Evolutionary conservation across 140 eudicot species (phyloP).

Genomic region (Cichorium intybus): DNA sequence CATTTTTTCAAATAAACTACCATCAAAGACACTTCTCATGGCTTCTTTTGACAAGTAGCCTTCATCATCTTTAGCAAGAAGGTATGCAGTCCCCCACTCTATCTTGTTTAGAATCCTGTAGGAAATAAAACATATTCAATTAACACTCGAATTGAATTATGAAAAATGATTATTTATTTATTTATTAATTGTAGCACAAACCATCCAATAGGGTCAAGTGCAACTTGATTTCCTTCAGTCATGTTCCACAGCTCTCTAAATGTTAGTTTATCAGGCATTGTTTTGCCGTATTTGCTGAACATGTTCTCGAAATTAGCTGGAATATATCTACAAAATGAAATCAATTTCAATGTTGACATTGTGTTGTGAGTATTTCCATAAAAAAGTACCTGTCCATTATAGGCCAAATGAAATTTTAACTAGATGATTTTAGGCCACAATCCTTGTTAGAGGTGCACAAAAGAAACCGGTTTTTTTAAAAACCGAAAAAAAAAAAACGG

Average conservation of each 20-base stretch:
- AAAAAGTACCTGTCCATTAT: too few relatives aligned
- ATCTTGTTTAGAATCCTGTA: conserved; percentile 21
- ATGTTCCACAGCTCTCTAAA: conserved; percentile 56
- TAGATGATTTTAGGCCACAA: too few relatives aligned
- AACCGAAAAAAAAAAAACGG: too few relatives aligned
- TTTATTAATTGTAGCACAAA: conserved; percentile 4
- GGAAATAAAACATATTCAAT: not conserved
- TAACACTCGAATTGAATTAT: not conserved
- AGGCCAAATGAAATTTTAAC: too few relatives aligned
- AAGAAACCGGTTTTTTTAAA: too few relatives aligned
- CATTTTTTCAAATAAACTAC: conserved; percentile 10
- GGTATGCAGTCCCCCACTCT: conserved; percentile 22
- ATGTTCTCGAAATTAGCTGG: conserved; percentile 53
- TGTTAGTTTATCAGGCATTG: conserved; percentile 48
- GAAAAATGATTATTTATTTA: not conserved
- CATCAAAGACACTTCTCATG: conserved; percentile 28
- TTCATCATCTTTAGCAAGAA: conserved; percentile 32
- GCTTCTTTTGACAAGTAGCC: conserved; percentile 32
- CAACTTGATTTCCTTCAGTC: conserved; percentile 49
- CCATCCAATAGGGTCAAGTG: conserved; percentile 50
- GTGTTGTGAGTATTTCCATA: too few relatives aligned
- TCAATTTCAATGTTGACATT: too few relatives aligned
- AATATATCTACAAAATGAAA: conserved; percentile 32
- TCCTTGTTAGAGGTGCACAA: too few relatives aligned
- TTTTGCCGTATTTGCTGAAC: conserved; percentile 60